Evolutionary conservation across 2,329 filamentous ascomycete species (phyloP), one percentile per base, ranked within the genome.

Genomic region (Podosphaera fusca): DNA sequence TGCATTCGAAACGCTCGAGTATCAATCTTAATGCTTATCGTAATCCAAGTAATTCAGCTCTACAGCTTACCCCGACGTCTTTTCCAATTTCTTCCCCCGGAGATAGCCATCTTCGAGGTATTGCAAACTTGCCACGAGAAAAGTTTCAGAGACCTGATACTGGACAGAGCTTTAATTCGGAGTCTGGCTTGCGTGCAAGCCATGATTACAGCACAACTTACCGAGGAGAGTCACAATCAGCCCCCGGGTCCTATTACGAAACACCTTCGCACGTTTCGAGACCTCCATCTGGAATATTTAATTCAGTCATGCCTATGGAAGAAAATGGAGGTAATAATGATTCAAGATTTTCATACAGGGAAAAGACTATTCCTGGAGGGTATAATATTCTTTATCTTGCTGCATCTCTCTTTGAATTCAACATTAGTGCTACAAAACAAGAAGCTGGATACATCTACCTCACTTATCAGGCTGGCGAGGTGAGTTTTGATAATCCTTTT

Each of bases 361-460:
- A 81, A 63, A 73, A 78, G 45, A 72, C 63, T 56, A 45, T 70
- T 45, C 70, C 72, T 33, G 73, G 77, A 55, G 75, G 80, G 30
- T 84, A 82, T 61, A 84, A 82, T 58, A 80, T 95, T 6, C 73
- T 96, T 51, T 98, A 94, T 75, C 75, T 95, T 21, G 92, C 89
- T 12, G 92, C 90, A 29, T 94, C 87, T 64, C 77, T 96, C 36
- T 96, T 95, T 67, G 89, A 96, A 69, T 98, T 96, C 72, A 94
- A 95, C 65, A 96, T 96, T 66, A 86, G 90, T 66, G 87, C 85
- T 31, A 85, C 88, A 33, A 87, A 94, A 64, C 82, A 86, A 58
- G 92, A 96, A 71, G 90, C 85, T 59, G 92, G 92, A 31, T 96
- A 95, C 70, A 89, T 90, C 29, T 98, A 98, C 68, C 74, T 98